Evolutionary conservation across 2,329 filamentous ascomycete species (phyloP).

Genomic region (Epichloe coenophiala): DNA sequence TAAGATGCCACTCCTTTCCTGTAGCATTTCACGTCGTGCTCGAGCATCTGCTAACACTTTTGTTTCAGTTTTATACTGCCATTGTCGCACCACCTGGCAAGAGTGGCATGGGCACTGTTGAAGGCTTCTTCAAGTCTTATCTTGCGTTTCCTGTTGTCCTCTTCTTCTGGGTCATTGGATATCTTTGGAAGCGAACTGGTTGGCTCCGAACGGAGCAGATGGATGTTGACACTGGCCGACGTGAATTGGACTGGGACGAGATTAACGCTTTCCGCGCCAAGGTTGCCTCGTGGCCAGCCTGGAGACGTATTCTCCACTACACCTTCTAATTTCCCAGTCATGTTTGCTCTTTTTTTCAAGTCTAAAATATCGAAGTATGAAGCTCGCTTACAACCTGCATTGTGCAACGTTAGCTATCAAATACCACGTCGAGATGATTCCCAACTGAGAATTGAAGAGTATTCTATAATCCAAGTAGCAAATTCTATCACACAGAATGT

Average conservation of each 20-base stretch:
- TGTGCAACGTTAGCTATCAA: conserved; percentile 11
- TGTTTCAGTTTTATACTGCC: conserved; percentile 33
- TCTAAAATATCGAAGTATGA: not conserved
- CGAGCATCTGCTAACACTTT: not conserved
- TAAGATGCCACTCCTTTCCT: conserved; percentile 14
- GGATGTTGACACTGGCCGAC: conserved; percentile 53
- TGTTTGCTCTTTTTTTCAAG: not conserved
- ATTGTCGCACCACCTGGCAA: conserved; percentile 23
- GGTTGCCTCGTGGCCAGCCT: conserved; percentile 37
- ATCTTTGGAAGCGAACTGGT: conserved; percentile 50
- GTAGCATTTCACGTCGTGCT: not conserved
- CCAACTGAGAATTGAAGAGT: not conserved
- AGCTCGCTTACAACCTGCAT: not conserved
- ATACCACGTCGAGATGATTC: conserved; percentile 10
- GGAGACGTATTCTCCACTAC: conserved; percentile 27
- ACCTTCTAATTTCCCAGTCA: conserved; percentile 19
- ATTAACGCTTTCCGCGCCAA: conserved; percentile 41
- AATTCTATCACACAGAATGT: too few species aligned
- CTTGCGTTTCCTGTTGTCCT: conserved; percentile 41
- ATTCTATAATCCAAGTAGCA: too few species aligned
- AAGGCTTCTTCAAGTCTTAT: conserved; percentile 42
- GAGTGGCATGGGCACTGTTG: conserved; percentile 24
- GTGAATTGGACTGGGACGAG: conserved; percentile 51
- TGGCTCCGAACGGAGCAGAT: conserved; percentile 48
- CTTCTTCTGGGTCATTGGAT: conserved; percentile 43